Evolutionary conservation across 176 grass and related monocot genomes (phyloP).

Genomic region (Panicum miliaceum): DNA sequence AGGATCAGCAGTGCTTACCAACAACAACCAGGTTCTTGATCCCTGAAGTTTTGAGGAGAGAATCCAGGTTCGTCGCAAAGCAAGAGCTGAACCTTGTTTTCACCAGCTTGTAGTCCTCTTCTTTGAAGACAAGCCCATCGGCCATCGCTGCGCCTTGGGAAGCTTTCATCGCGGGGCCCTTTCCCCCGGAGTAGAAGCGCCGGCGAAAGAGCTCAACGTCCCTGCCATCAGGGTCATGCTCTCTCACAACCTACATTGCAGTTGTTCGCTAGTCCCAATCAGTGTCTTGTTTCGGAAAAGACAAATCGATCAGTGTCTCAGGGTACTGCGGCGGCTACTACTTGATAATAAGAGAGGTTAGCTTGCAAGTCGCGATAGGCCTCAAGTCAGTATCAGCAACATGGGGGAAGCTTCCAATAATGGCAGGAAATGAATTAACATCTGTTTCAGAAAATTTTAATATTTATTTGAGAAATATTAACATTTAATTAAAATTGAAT

Average conservation of each 20-base stretch:
- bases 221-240: conserved; percentile 80
- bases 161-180: conserved; percentile 75
- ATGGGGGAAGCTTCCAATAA: no score
- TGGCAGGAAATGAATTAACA: no score
- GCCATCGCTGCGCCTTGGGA: conserved; percentile 70
- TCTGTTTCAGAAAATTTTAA: no score
- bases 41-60: conserved; percentile 69
- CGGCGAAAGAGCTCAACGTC: conserved; percentile 84
- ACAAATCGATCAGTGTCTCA: background rate
- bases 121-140: conserved; percentile 69
- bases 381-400: background rate
- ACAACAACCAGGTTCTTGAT: conserved; percentile 78
- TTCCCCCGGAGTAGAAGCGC: conserved; percentile 63
- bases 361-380: background rate
- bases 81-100: conserved; percentile 96
- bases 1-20: no score
- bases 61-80: conserved; percentile 79
- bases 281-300: background rate
- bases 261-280: conserved; percentile 20
- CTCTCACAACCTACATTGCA: conserved; percentile 84
- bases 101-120: conserved; percentile 82
- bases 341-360: background rate
- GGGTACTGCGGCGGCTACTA: background rate
- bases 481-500: no score
- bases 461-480: no score